Evolutionary conservation across 2,329 filamentous ascomycete species (phyloP).

Genomic region (Trichoderma hamatum): DNA sequence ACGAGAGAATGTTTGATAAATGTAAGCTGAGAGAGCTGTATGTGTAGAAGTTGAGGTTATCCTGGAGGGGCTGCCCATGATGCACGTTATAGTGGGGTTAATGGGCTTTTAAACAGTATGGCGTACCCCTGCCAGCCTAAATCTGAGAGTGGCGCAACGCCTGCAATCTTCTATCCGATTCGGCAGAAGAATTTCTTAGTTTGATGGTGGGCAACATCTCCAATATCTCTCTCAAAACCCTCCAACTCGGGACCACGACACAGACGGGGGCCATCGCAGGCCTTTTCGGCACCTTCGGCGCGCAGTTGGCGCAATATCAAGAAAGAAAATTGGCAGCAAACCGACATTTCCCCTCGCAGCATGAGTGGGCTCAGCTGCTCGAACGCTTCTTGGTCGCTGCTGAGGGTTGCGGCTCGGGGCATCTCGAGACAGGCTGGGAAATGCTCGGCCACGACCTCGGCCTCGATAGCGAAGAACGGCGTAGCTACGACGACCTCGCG

Average conservation of each 20-base stretch:
- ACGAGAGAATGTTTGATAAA: not conserved
- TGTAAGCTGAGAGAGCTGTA: not conserved
- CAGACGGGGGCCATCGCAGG: slow-evolving; percentile 10
- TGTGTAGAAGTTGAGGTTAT: slow-evolving; percentile 2
- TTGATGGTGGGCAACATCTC: not conserved
- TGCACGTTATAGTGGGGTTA: not conserved
- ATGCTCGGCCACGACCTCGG: not conserved
- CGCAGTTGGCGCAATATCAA: slow-evolving; percentile 23
- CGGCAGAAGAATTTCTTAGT: slow-evolving; percentile 17
- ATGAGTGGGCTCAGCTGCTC: slow-evolving; percentile 38
- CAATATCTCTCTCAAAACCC: not conserved
- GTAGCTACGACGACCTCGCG: slow-evolving; percentile 26
- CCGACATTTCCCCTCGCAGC: slow-evolving; percentile 12
- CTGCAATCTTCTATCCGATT: slow-evolving; percentile 10
- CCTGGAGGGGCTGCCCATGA: slow-evolving; percentile 21
- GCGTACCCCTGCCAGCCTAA: slow-evolving; percentile 26
- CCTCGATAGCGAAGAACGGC: slow-evolving; percentile 26
- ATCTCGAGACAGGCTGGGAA: slow-evolving; percentile 24
- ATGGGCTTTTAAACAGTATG: not conserved
- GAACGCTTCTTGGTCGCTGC: slow-evolving; percentile 38
- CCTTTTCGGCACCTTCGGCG: slow-evolving; percentile 9
- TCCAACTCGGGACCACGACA: not conserved
- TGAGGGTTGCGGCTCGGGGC: slow-evolving; percentile 36
- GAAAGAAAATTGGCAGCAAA: not conserved
- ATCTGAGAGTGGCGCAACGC: slow-evolving; percentile 19